A percentile compares a stretch with the other conserved stretches of the same genome.
Conservation (phyloP, 345 rosid species). For the Gossypium rotundifolium region DNA sequence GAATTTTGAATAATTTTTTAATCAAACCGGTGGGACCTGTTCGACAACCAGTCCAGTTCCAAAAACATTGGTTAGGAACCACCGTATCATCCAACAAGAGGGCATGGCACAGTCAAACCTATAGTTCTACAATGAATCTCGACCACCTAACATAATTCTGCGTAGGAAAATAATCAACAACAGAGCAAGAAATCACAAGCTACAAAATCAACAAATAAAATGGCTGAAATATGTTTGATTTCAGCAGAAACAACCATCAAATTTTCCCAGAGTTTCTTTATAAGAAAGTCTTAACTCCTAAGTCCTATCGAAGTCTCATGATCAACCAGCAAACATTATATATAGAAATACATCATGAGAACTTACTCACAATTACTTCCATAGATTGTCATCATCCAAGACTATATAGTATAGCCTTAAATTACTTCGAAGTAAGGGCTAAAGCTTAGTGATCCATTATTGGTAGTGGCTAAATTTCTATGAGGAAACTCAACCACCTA, state of each 20-base stretch:
- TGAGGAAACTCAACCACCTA: background rate
- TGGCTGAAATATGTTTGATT: background rate
- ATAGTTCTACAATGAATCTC: background rate
- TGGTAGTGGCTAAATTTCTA: background rate
- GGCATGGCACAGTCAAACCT: background rate
- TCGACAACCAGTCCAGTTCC: no score
- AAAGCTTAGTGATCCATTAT: background rate
- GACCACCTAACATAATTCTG: background rate
- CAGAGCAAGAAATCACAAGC: background rate
- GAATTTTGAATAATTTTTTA: no score
- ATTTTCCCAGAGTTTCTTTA: background rate
- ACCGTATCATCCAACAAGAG: background rate
- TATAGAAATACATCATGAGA: background rate
- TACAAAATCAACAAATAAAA: background rate
- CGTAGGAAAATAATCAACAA: background rate
- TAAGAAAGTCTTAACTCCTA: background rate
- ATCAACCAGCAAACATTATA: background rate
- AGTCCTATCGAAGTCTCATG: background rate
- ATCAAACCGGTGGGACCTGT: no score
- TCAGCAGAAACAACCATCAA: background rate
- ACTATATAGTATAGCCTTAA: background rate
- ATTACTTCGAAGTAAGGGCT: background rate
- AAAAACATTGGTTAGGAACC: background rate
- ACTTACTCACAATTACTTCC: background rate
- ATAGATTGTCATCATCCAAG: background rate